These are phyloP conservation scores for Paraphaeosphaeria sporulosa DNA, from an alignment of 2,329 filamentous ascomycete species.

Conservation along the genomic window DNA sequence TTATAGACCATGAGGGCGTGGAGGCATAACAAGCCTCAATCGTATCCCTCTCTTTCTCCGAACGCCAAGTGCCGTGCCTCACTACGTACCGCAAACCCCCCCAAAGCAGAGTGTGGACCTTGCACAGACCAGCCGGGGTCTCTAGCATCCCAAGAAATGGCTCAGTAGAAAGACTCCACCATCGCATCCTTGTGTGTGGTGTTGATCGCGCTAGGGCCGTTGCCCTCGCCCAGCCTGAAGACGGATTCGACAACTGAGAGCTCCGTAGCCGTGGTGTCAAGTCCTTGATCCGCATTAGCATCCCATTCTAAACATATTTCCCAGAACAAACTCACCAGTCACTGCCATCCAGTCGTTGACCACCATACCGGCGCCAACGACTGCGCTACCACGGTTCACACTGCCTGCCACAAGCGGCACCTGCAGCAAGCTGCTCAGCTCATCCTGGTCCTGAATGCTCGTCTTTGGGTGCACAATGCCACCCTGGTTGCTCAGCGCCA, in stretches of 20 bases:
- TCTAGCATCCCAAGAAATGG: not conserved
- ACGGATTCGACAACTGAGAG: conserved; percentile 95
- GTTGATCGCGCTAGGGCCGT: conserved; percentile 78
- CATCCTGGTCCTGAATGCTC: conserved; percentile 95
- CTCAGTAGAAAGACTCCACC: conserved; percentile 97
- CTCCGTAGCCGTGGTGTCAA: conserved; percentile 97
- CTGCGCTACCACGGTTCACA: conserved; percentile 90
- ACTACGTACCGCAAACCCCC: conserved; percentile 11
- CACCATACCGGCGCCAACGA: conserved; percentile 97
- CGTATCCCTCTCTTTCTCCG: conserved; percentile 23
- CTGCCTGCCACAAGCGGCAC: conserved; percentile 94
- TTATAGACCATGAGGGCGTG: conserved; percentile 33
- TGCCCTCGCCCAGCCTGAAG: conserved; percentile 90
- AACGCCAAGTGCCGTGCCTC: conserved; percentile 31
- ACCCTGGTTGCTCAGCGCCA: conserved; percentile 94
- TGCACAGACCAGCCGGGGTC: conserved; percentile 7
- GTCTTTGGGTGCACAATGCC: conserved; percentile 98
- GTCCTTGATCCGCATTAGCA: conserved; percentile 56
- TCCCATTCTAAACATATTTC: not conserved
- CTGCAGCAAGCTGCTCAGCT: conserved; percentile 90
- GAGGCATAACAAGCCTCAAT: conserved; percentile 11
- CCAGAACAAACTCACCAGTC: conserved; percentile 56
- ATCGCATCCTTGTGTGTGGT: conserved; percentile 94
- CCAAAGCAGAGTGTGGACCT: conserved; percentile 10
- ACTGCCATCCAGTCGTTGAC: conserved; percentile 98